Base-by-base conservation (phyloP, 257 asterid genomes). In the Penstemon newberryi region DNA sequence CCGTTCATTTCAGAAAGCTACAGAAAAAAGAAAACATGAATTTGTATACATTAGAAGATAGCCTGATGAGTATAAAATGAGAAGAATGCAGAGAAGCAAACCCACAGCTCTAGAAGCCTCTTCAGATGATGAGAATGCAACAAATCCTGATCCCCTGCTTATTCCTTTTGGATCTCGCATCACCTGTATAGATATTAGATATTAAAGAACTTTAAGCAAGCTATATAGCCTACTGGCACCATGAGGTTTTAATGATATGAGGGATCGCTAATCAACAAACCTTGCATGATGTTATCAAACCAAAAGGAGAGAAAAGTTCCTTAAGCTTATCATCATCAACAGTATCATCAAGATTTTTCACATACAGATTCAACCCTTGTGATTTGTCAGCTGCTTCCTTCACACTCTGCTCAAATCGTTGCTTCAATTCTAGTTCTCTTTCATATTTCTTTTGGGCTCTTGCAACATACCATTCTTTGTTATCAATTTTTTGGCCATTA, bases 1-100 rank as follows among this genome's bases (percentile, higher is more conserved):
- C 95, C 91, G 73, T 84, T 79, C 95, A 89, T 84, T 52, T 74
- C 86, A 0, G 81, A 41, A 6, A 90, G 84, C 97, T 90, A 73
- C 33, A 62, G 52, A 43, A 18, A n/a, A 8, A 19, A 64, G 18
- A 40, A 1, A 25, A 1, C 33, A 25, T 1, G 33, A 25, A 25
- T 25, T 25, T 25, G 33, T 25, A 25, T 25, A 0, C 1, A 25
- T 25, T 25, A 25, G 2, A 25, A 25, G 33, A 25, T 25, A 25
- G 33, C 33, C 33, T 25, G 2, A 25, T 25, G 33, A 25, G 33
- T 25, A 25, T 0, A 44, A 13, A 56, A 44, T 39, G 47, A 63
- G 42, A 12, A 11, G n/a, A 59, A 3, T 5, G 40, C 7, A 41
- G 33, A 25, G 33, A 25, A 4, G 65, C 19, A n/a, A 11, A 45